Evolutionary conservation across 2,329 filamentous ascomycete genomes (phyloP).

Genomic region (Aureobasidium lini): DNA sequence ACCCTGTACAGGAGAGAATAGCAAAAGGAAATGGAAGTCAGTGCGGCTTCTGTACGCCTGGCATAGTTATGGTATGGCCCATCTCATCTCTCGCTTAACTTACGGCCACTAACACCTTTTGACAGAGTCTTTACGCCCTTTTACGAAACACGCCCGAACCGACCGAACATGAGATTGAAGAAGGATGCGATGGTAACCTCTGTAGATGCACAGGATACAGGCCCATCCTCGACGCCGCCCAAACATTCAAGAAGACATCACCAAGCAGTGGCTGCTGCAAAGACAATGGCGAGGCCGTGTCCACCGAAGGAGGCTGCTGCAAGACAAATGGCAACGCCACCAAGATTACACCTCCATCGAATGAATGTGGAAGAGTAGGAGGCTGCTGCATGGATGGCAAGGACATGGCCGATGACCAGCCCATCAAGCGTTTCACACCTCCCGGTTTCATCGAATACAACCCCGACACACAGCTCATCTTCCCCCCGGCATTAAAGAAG

Average conservation of each 20-base stretch:
- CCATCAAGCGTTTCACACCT: constrained; percentile 62
- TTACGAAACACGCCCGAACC: constrained; percentile 76
- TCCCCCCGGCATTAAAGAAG: constrained; percentile 76
- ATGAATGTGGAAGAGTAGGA: constrained; percentile 47
- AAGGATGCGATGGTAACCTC: constrained; percentile 93
- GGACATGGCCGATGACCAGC: constrained; percentile 33
- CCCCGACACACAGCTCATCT: constrained; percentile 89
- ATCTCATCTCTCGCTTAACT: not conserved
- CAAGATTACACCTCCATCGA: constrained; percentile 16
- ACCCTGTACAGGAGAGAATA: constrained; percentile 84
- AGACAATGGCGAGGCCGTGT: not conserved
- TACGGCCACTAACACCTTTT: not conserved
- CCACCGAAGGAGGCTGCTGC: not conserved
- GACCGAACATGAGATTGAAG: constrained; percentile 76
- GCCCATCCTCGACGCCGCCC: constrained; percentile 87
- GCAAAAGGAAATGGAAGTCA: constrained; percentile 89
- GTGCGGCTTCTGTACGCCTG: constrained; percentile 92
- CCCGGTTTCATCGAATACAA: constrained; percentile 93
- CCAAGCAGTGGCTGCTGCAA: constrained; percentile 42
- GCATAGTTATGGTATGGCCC: constrained; percentile 74
- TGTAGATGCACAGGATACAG: constrained; percentile 94
- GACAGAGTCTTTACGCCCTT: constrained; percentile 78
- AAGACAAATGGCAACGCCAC: constrained; percentile 46
- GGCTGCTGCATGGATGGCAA: constrained; percentile 26
- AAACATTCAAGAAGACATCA: constrained; percentile 65